These are phyloP conservation scores for Hericium coralloides DNA, from an alignment of 768 basidiomycete species.

Conservation along the genomic window DNA sequence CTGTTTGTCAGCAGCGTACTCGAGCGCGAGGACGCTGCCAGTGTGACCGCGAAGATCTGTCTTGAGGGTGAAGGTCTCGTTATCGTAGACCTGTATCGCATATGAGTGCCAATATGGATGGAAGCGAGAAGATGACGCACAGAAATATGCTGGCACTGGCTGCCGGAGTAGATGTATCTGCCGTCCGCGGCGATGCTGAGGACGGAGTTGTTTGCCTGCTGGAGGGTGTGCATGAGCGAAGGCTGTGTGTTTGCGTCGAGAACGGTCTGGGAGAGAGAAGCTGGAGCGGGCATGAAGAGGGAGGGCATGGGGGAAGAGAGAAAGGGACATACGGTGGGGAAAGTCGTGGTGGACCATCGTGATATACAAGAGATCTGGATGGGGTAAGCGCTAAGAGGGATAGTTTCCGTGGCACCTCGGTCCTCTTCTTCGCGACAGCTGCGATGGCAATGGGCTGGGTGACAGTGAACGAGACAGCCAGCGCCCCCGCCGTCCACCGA, in stretches of 20 bases:
- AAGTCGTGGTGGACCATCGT: background rate
- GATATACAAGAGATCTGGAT: too few relatives aligned
- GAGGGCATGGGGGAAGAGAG: background rate
- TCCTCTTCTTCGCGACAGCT: too few relatives aligned
- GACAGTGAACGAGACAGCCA: too few relatives aligned
- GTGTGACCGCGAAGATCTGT: constrained; percentile 71
- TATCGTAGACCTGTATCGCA: constrained; percentile 71
- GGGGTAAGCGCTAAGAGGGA: too few relatives aligned
- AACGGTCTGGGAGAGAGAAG: constrained; percentile 12
- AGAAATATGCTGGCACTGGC: constrained; percentile 12
- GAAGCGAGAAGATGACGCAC: background rate
- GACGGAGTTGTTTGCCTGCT: constrained; percentile 6
- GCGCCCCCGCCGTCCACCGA: background rate
- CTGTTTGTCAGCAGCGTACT: constrained; percentile 61
- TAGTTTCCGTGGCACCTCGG: too few relatives aligned
- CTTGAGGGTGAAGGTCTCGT: constrained; percentile 57
- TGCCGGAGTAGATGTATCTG: constrained; percentile 13
- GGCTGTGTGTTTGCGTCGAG: background rate
- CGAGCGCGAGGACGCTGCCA: constrained; percentile 74
- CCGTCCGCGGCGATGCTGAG: constrained; percentile 8
- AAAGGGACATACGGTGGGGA: constrained; percentile 6
- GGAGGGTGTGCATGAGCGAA: constrained; percentile 7
- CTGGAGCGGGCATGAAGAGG: constrained; percentile 3
- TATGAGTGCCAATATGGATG: background rate
- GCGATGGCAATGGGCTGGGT: too few relatives aligned